Conservation (phyloP, 2,329 filamentous ascomycete genomes). For the Colletotrichum cuscutae region DNA sequence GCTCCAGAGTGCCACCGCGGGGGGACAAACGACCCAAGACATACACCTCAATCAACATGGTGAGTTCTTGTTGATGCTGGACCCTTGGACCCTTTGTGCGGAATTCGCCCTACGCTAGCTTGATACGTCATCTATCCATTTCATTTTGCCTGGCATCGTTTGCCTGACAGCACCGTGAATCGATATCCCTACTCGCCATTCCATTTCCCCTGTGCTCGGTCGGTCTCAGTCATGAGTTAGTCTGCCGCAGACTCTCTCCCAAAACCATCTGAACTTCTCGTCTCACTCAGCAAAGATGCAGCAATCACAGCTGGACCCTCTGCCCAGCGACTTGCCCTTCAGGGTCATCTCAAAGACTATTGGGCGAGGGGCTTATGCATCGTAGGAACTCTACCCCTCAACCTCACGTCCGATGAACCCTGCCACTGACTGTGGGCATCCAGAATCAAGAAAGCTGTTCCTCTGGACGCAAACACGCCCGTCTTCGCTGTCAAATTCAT, state of each 20-base stretch:
- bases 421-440: constrained; percentile 22
- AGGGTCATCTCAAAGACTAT: constrained; percentile 96
- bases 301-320: constrained; percentile 88
- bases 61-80: constrained; percentile 17
- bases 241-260: constrained; percentile 7
- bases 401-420: constrained; percentile 1
- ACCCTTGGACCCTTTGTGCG: constrained; percentile 21
- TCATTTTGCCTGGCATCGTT: constrained; percentile 5
- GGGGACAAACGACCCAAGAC: not conserved
- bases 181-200: constrained; percentile 16
- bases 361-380: constrained; percentile 95
- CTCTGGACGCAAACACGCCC: constrained; percentile 73
- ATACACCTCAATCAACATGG: constrained; percentile 7
- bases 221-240: constrained; percentile 19
- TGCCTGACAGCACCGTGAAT: constrained; percentile 26
- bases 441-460: constrained; percentile 93
- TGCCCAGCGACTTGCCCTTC: constrained; percentile 89
- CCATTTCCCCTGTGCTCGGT: constrained; percentile 22
- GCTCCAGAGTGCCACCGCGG: constrained; percentile 9
- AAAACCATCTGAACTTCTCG: constrained; percentile 15
- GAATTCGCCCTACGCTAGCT: not conserved
- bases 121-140: constrained; percentile 13
- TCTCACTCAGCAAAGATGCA: constrained; percentile 52
- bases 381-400: constrained; percentile 63
- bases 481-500: constrained; percentile 99